Evolutionary conservation across 2,329 filamentous ascomycete genomes (phyloP), one percentile per base, ranked within the genome.

Genomic region (Rutstroemia sp.): DNA sequence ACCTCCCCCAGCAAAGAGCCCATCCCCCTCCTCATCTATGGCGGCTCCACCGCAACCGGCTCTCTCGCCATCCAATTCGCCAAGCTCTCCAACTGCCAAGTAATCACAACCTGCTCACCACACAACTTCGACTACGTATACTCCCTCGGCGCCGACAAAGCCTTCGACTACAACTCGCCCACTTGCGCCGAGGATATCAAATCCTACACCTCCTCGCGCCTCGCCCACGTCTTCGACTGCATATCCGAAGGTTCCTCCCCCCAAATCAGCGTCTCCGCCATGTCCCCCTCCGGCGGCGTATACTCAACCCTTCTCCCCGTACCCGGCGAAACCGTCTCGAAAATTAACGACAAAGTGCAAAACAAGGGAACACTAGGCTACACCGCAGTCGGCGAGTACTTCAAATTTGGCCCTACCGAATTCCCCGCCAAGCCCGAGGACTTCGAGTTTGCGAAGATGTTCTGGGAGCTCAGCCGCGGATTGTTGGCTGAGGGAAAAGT

Each of bases 21-120:
- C 40, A 64, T 71, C 44, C 69, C 73, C 0, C 62, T 80, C 17
- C 63, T 80, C 12, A 74, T 80, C 54, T 79, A 79, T 59, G 77
- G 76, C 47, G 77, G 73, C 8, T 76, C 73, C 40, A 78, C 76
- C 2, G 77, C 77, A 17, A 79, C 77, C 0, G 78, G 78, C 2
- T 70, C 71, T 1, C 67, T 78, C 3, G 77, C 76, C 6, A 71
- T 80, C 27, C 77, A 79, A 61, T 78, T 69, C 57, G 76, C 75
- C 7, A 75, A 76, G 57, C 68, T 77, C 59, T 68, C 66, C 9
- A 67, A 68, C 19, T 47, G 63, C 4, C 56, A 56, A 40, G 76
- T 79, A 44, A 66, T 77, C 48, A 70, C 74, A 6, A 78, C 75
- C 16, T 73, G 73, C 56, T 78, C 75, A 1, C 71, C 74, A 1